Base-by-base conservation (phyloP, 306 rosid species). In the Trifolium dubium region DNA sequence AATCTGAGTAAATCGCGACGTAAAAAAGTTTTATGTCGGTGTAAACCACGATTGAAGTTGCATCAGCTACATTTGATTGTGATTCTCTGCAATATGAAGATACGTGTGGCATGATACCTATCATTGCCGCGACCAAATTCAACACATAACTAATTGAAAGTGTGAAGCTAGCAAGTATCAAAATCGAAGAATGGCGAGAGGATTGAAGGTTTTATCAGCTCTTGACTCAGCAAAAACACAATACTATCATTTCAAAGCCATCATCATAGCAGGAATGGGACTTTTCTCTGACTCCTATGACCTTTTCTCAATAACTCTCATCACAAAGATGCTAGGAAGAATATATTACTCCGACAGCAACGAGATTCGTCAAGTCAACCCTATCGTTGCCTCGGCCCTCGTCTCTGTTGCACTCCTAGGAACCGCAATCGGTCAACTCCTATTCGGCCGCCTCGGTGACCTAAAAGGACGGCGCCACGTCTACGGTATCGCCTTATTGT, bases 211-310 rank as follows among this genome's bases (percentile, higher is more conserved):
- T 9, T 89, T 92, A 2, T 88, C 88, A 0, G 89, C 91, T 1
- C 93, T 92, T 0, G 97, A 92, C 83, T 39, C 84, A 2, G 96
- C 97, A 0, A 88, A 14, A 71, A 92, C 90, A 10, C 96, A 92
- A 19, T 82, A 79, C 64, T 92, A 89, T 75, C 97, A 92, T 71
- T 92, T 88, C 89, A 89, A 89, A 69, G 97, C 96, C 54, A 89
- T 92, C 31, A 86, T 89, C 51, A 74, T 92, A 47, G 97, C 96
- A 17, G 96, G 97, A 46, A 89, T 92, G 97, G 96, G 97, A 1
- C 89, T 92, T 44, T 92, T 92, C 90, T 80, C 96, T 34, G 93
- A 92, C 23, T 84, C 97, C 30, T 92, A 88, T 53, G 91, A 85
- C 75, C 90, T 89, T 53, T 92, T 92, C 78, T 80, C 86, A 12